Percentiles rank a stretch among this genome's conserved stretches.
These are phyloP conservation scores for Rubia peregrina DNA, from an alignment of 305 asterid species.

Conservation along the genomic window DNA sequence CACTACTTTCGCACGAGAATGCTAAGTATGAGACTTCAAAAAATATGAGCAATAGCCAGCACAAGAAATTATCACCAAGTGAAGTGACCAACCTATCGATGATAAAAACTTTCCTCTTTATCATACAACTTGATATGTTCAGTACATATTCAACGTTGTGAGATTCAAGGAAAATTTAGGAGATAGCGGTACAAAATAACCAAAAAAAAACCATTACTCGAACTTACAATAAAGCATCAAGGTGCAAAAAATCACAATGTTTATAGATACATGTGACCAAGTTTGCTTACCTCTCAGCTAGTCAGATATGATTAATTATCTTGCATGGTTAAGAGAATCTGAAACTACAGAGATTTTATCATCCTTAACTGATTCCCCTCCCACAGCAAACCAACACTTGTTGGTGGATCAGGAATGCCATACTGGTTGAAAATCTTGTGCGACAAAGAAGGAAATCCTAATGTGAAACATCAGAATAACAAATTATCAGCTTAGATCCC, in stretches of 20 bases:
- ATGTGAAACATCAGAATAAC: constrained; percentile 42
- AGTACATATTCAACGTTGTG: constrained; percentile 20
- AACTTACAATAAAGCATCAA: constrained; percentile 66
- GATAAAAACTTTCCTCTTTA: constrained; percentile 87
- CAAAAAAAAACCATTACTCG: constrained; percentile 6
- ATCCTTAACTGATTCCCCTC: constrained; percentile 41
- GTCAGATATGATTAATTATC: constrained; percentile 90
- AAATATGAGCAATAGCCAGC: not conserved
- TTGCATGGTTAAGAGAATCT: constrained; percentile 92
- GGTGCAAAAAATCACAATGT: constrained; percentile 90
- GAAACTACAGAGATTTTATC: constrained; percentile 84
- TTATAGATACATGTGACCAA: constrained; percentile 56
- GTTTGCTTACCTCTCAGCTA: constrained; percentile 76
- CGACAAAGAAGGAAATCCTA: constrained; percentile 99
- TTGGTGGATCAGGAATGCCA: constrained; percentile 88
- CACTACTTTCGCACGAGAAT: not conserved
- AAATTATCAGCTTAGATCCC: constrained; percentile 34
- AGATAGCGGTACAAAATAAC: constrained; percentile 8
- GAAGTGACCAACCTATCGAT: constrained; percentile 72
- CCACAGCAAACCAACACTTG: constrained; percentile 54
- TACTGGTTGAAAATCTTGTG: constrained; percentile 99
- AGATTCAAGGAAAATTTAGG: too few species aligned
- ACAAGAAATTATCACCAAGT: constrained; percentile 1
- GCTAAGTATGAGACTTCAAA: not conserved
- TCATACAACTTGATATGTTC: constrained; percentile 73